Evolutionary conservation across 495 filamentous ascomycete species (phyloP).

Genomic region (Hypoxylon crocopeplum): DNA sequence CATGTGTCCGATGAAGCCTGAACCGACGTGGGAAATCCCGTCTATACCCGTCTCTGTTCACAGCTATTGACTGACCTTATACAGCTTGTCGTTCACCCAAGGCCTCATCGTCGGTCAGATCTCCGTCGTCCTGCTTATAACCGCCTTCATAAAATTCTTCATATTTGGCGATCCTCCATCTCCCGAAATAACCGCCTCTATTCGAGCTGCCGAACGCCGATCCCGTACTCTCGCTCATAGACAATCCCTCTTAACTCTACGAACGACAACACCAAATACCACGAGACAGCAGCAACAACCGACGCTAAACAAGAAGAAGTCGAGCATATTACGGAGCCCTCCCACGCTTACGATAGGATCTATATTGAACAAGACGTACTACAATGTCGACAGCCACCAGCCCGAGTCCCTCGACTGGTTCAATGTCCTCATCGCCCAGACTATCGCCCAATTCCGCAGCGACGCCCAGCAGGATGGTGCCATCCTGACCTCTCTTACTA

Average conservation of each 20-base stretch:
- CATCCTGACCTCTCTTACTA: conserved; percentile 91
- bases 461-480: conserved; percentile 91
- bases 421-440: conserved; percentile 96
- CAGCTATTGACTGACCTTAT: conserved; percentile 30
- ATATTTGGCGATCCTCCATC: conserved; percentile 95
- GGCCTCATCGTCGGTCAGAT: conserved; percentile 93
- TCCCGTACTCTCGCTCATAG: conserved; percentile 68
- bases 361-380: conserved; percentile 95
- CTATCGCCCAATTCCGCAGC: conserved; percentile 90
- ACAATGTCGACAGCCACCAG: conserved; percentile 93
- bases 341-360: conserved; percentile 77
- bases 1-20: conserved; percentile 51
- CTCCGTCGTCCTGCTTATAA: conserved; percentile 86
- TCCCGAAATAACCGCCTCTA: conserved; percentile 71
- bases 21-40: conserved; percentile 50
- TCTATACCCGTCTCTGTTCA: conserved; percentile 12
- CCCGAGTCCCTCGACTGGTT: conserved; percentile 99
- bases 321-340: conserved; percentile 71
- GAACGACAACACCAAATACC: conserved; percentile 40
- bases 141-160: conserved; percentile 99
- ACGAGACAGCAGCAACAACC: conserved; percentile 52
- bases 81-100: conserved; percentile 86
- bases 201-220: conserved; percentile 72
- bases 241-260: conserved; percentile 68
- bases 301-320: conserved; percentile 74